Conservation (phyloP, 1,284 basidiomycete species). For the Trichosporon sp. region DNA sequence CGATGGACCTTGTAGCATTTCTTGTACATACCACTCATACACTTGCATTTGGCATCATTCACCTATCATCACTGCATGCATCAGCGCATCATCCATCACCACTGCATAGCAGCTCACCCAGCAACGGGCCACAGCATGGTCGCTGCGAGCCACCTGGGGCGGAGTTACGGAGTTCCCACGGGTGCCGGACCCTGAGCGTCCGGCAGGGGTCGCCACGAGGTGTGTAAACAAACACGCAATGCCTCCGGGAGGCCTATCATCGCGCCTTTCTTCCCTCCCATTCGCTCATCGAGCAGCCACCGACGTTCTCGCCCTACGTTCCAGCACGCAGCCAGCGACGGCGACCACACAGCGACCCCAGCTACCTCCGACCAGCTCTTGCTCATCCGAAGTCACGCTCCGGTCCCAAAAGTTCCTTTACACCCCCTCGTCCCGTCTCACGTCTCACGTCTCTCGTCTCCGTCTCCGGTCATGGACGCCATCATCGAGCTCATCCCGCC, state of each 20-base stretch:
- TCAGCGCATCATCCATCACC: neutral
- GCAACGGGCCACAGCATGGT: too few relatives aligned
- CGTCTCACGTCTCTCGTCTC: too few relatives aligned
- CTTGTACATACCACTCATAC: neutral
- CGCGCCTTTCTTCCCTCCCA: slow-evolving; percentile 10
- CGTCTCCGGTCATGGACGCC: slow-evolving; percentile 17
- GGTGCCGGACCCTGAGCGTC: neutral
- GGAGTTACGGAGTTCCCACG: neutral
- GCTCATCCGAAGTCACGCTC: neutral
- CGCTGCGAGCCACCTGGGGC: neutral
- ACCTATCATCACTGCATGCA: neutral
- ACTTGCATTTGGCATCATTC: neutral
- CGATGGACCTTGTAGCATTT: neutral
- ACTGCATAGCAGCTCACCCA: neutral
- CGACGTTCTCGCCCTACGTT: neutral
- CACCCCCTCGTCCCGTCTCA: neutral
- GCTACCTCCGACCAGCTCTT: neutral
- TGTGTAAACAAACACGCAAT: slow-evolving; percentile 5
- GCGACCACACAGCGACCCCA: too few relatives aligned
- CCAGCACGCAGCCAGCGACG: neutral
- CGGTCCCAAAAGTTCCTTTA: neutral
- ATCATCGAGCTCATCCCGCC: slow-evolving; percentile 22
- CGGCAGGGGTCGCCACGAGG: neutral
- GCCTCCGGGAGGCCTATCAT: slow-evolving; percentile 1
- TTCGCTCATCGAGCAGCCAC: neutral